Conservation (phyloP, 768 basidiomycete species). For the Lepiota subincarnata region DNA sequence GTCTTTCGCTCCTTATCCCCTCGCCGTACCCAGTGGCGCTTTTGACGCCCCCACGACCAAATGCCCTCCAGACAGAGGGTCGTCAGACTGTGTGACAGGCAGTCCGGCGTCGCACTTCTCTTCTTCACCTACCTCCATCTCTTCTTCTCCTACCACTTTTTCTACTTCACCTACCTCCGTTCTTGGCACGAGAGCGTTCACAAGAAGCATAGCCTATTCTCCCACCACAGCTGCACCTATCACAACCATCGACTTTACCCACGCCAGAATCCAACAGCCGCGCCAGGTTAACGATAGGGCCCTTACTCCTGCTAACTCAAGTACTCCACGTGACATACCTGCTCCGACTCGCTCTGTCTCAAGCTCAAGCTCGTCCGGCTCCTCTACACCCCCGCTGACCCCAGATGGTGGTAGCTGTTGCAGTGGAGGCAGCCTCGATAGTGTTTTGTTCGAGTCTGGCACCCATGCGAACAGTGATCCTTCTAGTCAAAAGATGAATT, state of each 20-base stretch:
- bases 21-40: constrained; percentile 65
- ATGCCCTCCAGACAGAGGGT: constrained; percentile 97
- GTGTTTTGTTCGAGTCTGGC: constrained; percentile 35
- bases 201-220: constrained; percentile 17
- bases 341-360: constrained; percentile 30
- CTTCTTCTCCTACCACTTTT: constrained; percentile 24
- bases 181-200: constrained; percentile 5
- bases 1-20: too few relatives aligned
- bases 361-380: constrained; percentile 44
- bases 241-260: constrained; percentile 16
- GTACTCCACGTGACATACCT: constrained; percentile 12
- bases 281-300: background rate
- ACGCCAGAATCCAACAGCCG: constrained; percentile 11
- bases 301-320: background rate
- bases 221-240: constrained; percentile 18
- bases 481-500: background rate
- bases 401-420: constrained; percentile 62
- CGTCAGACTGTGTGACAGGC: constrained; percentile 95
- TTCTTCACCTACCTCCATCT: constrained; percentile 33
- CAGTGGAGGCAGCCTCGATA: constrained; percentile 26
- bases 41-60: constrained; percentile 88
- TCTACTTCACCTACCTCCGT: constrained; percentile 15
- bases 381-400: constrained; percentile 74
- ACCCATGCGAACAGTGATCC: constrained; percentile 26
- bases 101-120: constrained; percentile 65